A percentile compares a stretch with the other conserved stretches of the same genome.
Conservation (phyloP, 257 asterid genomes). For the Solanum pennellii region DNA sequence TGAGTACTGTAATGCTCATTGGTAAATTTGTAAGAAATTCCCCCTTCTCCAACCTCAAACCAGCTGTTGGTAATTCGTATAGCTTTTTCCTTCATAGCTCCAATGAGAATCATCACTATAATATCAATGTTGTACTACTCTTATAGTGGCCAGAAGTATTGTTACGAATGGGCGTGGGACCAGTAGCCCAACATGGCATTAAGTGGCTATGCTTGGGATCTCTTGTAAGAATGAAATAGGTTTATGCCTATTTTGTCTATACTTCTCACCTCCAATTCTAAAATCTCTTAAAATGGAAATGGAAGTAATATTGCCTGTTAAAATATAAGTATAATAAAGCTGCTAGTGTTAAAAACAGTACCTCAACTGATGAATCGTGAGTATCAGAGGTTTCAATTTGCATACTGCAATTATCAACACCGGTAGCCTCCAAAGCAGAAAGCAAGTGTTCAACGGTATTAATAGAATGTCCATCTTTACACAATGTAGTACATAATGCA, state of each 20-base stretch:
- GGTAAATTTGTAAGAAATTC: background rate
- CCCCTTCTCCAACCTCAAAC: background rate
- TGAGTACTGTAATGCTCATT: background rate
- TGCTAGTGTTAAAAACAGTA: background rate
- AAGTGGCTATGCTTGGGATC: background rate
- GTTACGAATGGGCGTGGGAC: background rate
- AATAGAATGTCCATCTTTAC: slow-evolving; percentile 50
- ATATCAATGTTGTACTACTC: background rate
- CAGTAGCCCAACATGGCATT: background rate
- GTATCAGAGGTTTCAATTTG: slow-evolving; percentile 42
- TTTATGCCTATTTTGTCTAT: background rate
- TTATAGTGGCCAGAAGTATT: background rate
- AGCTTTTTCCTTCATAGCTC: background rate
- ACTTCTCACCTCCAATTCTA: background rate
- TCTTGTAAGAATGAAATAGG: background rate
- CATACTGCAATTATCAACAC: slow-evolving; percentile 78
- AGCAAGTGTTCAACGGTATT: slow-evolving; percentile 87
- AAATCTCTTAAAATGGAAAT: background rate
- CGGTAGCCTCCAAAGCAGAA: slow-evolving; percentile 79
- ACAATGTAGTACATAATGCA: slow-evolving; percentile 68
- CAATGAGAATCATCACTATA: background rate
- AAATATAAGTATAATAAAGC: background rate
- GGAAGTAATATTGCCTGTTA: background rate
- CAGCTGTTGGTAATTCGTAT: background rate
- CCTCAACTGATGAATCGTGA: slow-evolving; percentile 51